Percentiles rank a stretch among this genome's conserved stretches.
These are phyloP conservation scores for Scutellaria baicalensis DNA, from an alignment of 257 asterid genomes.

Conservation along the genomic window DNA sequence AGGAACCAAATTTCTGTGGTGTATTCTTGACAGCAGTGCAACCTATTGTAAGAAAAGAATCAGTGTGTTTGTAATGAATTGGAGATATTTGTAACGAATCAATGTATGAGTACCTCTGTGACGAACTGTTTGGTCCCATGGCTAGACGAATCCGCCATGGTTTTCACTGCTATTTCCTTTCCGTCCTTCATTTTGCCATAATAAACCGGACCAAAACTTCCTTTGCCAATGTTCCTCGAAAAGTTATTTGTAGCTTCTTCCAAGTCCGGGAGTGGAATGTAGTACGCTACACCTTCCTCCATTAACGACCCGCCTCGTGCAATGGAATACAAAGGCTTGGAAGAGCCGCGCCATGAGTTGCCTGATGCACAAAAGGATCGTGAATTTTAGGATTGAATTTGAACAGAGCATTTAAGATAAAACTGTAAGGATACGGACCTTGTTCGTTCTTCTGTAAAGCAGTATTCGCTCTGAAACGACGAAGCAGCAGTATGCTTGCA, in stretches of 20 bases:
- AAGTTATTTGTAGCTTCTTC: conserved; percentile 73
- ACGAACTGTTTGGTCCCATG: conserved; percentile 85
- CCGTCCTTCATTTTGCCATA: conserved; percentile 88
- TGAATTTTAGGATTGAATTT: not conserved
- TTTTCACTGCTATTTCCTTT: conserved; percentile 90
- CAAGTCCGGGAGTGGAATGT: conserved; percentile 60
- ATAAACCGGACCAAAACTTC: conserved; percentile 94
- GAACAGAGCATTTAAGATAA: not conserved
- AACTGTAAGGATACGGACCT: conserved; percentile 26
- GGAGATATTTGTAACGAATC: not conserved
- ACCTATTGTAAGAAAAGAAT: conserved; percentile 46
- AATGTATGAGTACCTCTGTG: conserved; percentile 58
- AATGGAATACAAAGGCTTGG: conserved; percentile 41
- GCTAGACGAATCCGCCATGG: conserved; percentile 92
- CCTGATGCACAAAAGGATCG: conserved; percentile 27
- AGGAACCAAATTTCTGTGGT: conserved; percentile 95
- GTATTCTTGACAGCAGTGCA: conserved; percentile 91
- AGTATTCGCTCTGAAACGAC: conserved; percentile 35
- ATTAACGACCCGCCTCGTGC: conserved; percentile 69
- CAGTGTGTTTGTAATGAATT: not conserved
- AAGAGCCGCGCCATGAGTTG: conserved; percentile 47
- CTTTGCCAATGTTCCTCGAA: conserved; percentile 80
- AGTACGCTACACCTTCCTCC: conserved; percentile 94
- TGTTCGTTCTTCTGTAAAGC: conserved; percentile 30
- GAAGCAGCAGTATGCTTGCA: conserved; percentile 42